phyloP scores from a whole-genome alignment of 2,329 filamentous ascomycete genomes.

The Ascochyta pisi region DNA sequence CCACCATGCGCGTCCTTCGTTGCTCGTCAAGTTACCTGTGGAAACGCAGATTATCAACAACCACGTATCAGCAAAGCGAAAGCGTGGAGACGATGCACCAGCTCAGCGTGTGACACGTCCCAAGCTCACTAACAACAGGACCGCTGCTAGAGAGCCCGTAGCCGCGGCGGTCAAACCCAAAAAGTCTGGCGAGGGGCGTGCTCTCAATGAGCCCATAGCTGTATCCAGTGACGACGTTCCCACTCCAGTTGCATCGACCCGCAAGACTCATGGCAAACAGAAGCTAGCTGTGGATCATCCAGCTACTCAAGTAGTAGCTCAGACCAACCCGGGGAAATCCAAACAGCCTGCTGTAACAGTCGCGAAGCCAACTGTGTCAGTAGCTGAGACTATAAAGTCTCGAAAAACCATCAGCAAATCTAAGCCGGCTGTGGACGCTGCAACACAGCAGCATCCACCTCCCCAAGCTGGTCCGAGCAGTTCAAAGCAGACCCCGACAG shows the following conservation, averaged over 20 bases:
- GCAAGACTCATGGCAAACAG: neutral
- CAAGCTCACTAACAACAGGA: neutral
- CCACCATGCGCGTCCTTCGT: neutral
- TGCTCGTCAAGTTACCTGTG: neutral
- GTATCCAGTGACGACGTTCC: neutral
- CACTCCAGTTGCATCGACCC: neutral
- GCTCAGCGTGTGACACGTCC: constrained; percentile 11
- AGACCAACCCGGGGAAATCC: neutral
- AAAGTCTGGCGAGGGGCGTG: neutral
- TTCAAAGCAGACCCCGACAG: neutral
- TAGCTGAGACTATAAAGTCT: neutral
- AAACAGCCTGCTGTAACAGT: neutral
- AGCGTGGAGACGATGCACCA: neutral
- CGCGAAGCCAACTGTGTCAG: neutral
- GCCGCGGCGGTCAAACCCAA: neutral
- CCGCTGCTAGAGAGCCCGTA: neutral
- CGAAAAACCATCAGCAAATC: neutral
- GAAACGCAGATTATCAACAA: neutral
- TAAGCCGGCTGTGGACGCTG: neutral
- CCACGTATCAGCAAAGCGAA: neutral
- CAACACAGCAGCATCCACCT: neutral
- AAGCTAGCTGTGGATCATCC: neutral
- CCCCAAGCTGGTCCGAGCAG: neutral
- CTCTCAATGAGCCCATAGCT: neutral
- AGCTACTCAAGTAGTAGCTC: neutral